These are phyloP conservation scores for Candida sakaeoensis DNA, from an alignment of 805 yeast genomes.

Conservation along the genomic window DNA sequence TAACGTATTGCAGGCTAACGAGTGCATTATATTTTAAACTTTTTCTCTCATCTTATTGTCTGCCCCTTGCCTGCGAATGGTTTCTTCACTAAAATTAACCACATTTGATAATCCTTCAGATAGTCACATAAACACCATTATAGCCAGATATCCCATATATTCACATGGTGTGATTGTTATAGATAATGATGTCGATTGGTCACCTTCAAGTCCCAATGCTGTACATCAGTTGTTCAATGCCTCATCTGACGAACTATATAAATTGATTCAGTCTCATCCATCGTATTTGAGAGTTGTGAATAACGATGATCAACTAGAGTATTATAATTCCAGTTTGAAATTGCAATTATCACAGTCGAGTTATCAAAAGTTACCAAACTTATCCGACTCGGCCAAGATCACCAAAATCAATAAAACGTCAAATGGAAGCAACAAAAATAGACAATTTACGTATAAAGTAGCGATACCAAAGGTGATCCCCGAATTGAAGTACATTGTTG, in stretches of 20 bases:
- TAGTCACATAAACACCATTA: not conserved
- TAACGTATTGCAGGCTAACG: too few species aligned
- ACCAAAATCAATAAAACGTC: slow-evolving; percentile 7
- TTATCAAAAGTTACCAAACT: slow-evolving; percentile 6
- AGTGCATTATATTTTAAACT: too few species aligned
- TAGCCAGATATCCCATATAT: not conserved
- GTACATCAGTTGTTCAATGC: not conserved
- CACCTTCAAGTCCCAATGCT: not conserved
- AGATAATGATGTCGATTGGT: not conserved
- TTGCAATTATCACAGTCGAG: not conserved
- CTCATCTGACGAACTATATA: not conserved
- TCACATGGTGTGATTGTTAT: not conserved
- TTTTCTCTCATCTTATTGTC: too few species aligned
- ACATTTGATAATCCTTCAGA: not conserved
- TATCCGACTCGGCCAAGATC: not conserved
- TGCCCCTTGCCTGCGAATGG: not conserved
- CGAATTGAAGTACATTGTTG: slow-evolving; percentile 4
- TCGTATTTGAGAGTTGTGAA: not conserved
- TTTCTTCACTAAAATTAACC: not conserved
- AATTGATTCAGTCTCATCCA: not conserved
- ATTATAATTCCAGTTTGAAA: not conserved
- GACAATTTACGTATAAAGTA: slow-evolving; percentile 2
- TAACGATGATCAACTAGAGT: not conserved
- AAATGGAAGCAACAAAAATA: slow-evolving; percentile 8
- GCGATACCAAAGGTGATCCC: not conserved